These are phyloP conservation scores for Oropetium thomaeum DNA, from an alignment of 176 grass and related monocot species.

Conservation along the genomic window DNA sequence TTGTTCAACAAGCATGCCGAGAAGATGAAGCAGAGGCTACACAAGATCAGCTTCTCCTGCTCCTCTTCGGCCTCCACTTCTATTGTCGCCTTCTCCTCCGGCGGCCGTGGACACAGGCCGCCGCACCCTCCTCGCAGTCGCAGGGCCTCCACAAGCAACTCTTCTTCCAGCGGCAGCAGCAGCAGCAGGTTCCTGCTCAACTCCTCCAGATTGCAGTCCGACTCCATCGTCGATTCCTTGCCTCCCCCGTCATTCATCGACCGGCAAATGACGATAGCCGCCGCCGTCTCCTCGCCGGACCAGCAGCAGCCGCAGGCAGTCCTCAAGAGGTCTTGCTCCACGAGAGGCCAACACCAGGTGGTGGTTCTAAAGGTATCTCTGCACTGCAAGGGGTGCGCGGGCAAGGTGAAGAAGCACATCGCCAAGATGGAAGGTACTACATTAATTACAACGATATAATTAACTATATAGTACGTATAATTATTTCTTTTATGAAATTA, in stretches of 20 bases:
- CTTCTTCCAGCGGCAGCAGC: neutral
- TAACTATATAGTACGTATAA: too few relatives aligned
- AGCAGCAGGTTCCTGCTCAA: slow-evolving; percentile 70
- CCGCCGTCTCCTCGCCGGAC: neutral
- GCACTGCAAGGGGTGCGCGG: slow-evolving; percentile 92
- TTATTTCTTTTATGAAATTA: too few relatives aligned
- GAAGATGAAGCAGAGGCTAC: slow-evolving; percentile 53
- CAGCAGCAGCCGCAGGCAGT: neutral
- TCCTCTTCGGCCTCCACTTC: slow-evolving; percentile 56
- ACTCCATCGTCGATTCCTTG: neutral
- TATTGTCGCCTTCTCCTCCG: slow-evolving; percentile 26
- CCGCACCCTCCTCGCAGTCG: slow-evolving; percentile 21
- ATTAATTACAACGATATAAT: too few relatives aligned
- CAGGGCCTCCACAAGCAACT: slow-evolving; percentile 1
- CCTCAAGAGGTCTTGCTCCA: neutral
- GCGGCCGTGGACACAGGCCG: slow-evolving; percentile 50
- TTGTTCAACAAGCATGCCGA: slow-evolving; percentile 44
- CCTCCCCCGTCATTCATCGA: neutral
- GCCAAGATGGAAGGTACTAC: slow-evolving; percentile 84
- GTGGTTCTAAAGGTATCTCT: slow-evolving; percentile 87
- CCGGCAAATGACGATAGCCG: neutral
- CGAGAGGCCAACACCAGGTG: slow-evolving; percentile 37
- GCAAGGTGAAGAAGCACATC: slow-evolving; percentile 95
- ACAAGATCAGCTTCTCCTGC: slow-evolving; percentile 46
- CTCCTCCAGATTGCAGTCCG: slow-evolving; percentile 55